These are phyloP conservation scores for Monilinia vaccinii-corymbosi DNA, from an alignment of 2,329 filamentous ascomycete genomes.

Conservation along the genomic window DNA sequence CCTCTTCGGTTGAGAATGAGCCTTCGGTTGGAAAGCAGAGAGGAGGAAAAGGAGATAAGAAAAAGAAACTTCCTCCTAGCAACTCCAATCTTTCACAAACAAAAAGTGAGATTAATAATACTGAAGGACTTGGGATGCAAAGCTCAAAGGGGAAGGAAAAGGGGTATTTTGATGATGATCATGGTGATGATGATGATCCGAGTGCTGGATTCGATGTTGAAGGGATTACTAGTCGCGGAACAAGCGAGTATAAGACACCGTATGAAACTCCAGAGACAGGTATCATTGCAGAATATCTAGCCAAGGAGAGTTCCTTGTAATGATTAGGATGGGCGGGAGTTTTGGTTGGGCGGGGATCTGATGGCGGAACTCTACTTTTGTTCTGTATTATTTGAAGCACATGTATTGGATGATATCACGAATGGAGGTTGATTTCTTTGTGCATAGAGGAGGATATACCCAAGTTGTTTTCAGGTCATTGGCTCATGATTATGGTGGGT, in stretches of 20 bases:
- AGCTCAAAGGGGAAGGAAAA: background rate
- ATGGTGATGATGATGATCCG: background rate
- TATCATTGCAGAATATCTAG: background rate
- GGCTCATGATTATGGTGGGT: background rate
- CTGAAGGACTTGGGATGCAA: background rate
- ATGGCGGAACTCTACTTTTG: background rate
- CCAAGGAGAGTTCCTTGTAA: constrained; percentile 7
- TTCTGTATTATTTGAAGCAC: constrained; percentile 1
- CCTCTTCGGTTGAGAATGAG: constrained; percentile 20
- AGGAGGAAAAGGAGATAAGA: constrained; percentile 8
- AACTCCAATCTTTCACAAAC: constrained; percentile 9
- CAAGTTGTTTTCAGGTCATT: background rate
- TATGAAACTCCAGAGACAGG: background rate
- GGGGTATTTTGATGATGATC: background rate
- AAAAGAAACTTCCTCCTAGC: constrained; percentile 4
- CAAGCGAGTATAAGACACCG: constrained; percentile 1
- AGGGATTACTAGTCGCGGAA: background rate
- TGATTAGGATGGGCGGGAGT: background rate
- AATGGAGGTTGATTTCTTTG: background rate
- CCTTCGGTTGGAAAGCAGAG: constrained; percentile 15
- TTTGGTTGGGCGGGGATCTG: background rate
- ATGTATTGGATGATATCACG: constrained; percentile 2
- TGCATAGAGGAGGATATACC: constrained; percentile 7
- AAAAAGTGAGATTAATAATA: constrained; percentile 18
- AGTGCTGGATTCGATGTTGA: background rate